phyloP scores from a whole-genome alignment of 2,329 filamentous ascomycete species.

The Magnaporthiopsis incrustans region DNA sequence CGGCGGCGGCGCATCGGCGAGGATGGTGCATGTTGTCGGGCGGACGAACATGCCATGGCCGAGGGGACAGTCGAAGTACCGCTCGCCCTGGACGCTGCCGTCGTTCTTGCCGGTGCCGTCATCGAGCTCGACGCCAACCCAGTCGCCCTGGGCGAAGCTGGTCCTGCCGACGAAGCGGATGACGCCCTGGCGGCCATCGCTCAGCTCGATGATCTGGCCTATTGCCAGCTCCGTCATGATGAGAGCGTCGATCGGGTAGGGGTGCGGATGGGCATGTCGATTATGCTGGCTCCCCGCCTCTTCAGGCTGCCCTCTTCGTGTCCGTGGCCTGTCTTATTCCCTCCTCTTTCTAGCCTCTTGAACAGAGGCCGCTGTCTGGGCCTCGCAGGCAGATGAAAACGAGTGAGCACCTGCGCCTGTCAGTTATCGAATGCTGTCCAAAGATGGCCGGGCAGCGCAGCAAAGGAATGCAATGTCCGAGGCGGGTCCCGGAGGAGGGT shows the following conservation, averaged over 20 bases:
- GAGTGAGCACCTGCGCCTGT: neutral
- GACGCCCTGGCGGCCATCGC: conserved; percentile 66
- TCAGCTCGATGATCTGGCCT: conserved; percentile 72
- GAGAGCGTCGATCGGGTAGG: neutral
- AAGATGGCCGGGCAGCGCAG: neutral
- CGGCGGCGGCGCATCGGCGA: conserved; percentile 39
- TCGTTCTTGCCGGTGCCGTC: conserved; percentile 85
- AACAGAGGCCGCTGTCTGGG: neutral
- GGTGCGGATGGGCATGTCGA: conserved; percentile 1
- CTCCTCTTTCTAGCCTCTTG: neutral
- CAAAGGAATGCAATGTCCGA: neutral
- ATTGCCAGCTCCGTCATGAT: conserved; percentile 50
- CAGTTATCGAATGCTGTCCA: neutral
- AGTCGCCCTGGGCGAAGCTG: conserved; percentile 72
- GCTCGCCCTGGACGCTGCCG: conserved; percentile 76
- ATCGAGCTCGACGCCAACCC: conserved; percentile 84
- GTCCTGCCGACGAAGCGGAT: conserved; percentile 79
- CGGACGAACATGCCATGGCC: conserved; percentile 78
- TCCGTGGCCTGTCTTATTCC: neutral
- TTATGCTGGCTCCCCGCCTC: neutral
- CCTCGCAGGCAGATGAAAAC: neutral
- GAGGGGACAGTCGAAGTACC: conserved; percentile 81
- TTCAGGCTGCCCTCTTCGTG: neutral
- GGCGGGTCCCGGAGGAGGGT: too few species aligned
- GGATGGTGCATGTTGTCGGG: conserved; percentile 56